These are phyloP conservation scores for Talaromyces thailandensis DNA, from an alignment of 495 filamentous ascomycete species.

Conservation along the genomic window DNA sequence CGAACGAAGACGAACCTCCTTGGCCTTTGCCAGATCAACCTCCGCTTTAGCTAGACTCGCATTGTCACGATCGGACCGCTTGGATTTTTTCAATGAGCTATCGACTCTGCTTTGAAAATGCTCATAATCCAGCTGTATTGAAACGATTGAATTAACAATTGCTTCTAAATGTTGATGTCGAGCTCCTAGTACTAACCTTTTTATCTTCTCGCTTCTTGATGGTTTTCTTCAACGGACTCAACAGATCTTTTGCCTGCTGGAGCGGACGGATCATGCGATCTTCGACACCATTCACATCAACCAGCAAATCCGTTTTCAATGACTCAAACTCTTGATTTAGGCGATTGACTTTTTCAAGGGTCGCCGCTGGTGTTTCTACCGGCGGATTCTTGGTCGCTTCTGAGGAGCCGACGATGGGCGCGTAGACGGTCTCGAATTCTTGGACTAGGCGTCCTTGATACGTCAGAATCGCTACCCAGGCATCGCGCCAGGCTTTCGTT, in stretches of 20 bases:
- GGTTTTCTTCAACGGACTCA: constrained; percentile 74
- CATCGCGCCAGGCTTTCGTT: constrained; percentile 73
- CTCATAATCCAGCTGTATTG: constrained; percentile 64
- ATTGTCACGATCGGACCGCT: constrained; percentile 71
- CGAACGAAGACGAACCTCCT: constrained; percentile 39
- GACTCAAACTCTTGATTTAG: constrained; percentile 66
- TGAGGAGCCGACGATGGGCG: constrained; percentile 63
- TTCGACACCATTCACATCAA: constrained; percentile 69
- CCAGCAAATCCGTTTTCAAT: constrained; percentile 62
- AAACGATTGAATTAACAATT: constrained; percentile 4
- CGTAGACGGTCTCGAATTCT: constrained; percentile 73
- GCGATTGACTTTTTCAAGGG: constrained; percentile 56
- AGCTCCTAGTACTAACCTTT: constrained; percentile 42
- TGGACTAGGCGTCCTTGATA: constrained; percentile 61
- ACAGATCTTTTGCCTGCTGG: constrained; percentile 56
- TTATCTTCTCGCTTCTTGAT: constrained; percentile 90
- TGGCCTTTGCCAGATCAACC: constrained; percentile 57
- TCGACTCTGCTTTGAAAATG: constrained; percentile 66
- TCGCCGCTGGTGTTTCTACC: constrained; percentile 51
- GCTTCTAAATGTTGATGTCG: background rate
- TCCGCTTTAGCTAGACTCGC: constrained; percentile 67
- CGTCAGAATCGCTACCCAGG: constrained; percentile 67
- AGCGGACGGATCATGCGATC: constrained; percentile 63
- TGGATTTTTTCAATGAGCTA: constrained; percentile 59
- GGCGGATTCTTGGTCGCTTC: constrained; percentile 40